Evolutionary conservation across 192 early-diverging fungal genomes (phyloP), one percentile per base, ranked within the genome.

Genomic region (Coemansia sp.): DNA sequence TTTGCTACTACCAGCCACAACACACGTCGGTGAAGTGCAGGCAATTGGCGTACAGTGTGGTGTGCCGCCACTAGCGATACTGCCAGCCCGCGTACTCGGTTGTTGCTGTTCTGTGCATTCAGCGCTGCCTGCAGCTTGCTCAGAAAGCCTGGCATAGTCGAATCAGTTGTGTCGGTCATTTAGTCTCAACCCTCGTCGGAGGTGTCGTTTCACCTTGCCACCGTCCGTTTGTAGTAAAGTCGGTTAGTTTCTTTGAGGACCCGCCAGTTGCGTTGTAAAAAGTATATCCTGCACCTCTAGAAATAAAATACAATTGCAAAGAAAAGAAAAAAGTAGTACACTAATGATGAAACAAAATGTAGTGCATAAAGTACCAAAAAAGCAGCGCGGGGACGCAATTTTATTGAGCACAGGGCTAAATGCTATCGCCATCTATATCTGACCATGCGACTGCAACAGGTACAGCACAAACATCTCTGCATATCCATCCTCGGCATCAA

Each of bases 361-460:
- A 26, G 24, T 26, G 24, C 24, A 26, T 26, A 26, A 26, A 26
- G 24, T 26, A 24, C 20, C 20, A n/a, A 53, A 53, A 53, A 19
- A n/a, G 29, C 29, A 32, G 29, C 29, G 29, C 29, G 29, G 29
- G 29, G 29, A 32, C 29, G 29, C 29, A 32, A 32, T 32, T 32
- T 32, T 32, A 32, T 32, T 7, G 7, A 32, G 29, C 6, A 32
- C 29, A 32, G 8, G 29, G 29, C 29, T 32, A 32, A 32, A 32
- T 32, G 29, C 29, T 32, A 4, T 12, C 1, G 12, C 16, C 48
- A 1, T 24, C 32, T 60, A 73, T n/a, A 73, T 64, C 14, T 39
- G 48, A 3, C 65, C 72, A 48, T 74, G 72, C 16, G 66, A 74
- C 45, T 62, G 58, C 13, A 74, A 49, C 61, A 80, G 41, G 54